Conservation (phyloP, 2,329 filamentous ascomycete genomes). For the Calonectria fujianensis region DNA sequence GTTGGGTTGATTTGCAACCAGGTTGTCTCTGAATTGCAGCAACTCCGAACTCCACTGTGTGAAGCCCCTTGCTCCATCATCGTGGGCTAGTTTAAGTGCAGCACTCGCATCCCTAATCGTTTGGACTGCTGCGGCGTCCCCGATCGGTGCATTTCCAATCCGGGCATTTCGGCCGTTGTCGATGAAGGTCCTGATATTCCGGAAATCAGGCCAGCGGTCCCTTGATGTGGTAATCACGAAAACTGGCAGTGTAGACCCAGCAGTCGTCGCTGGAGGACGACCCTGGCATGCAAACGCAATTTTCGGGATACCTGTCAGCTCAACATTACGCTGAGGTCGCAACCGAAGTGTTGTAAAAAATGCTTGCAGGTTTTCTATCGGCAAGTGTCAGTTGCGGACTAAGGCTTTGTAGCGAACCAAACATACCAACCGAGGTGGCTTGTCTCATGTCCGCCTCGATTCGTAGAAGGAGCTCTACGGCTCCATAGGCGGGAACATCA, state of each 20-base stretch:
- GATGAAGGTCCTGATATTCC: background rate
- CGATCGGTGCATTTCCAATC: background rate
- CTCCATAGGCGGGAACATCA: background rate
- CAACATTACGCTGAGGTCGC: too few species aligned
- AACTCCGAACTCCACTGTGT: background rate
- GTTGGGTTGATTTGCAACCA: background rate
- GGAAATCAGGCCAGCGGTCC: background rate
- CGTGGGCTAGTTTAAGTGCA: background rate
- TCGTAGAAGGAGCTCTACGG: background rate
- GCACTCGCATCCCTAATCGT: background rate
- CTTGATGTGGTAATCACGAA: background rate
- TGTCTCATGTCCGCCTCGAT: background rate
- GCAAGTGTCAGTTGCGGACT: background rate
- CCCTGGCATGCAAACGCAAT: background rate
- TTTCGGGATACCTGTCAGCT: background rate
- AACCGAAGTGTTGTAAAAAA: background rate
- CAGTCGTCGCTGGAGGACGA: too few species aligned
- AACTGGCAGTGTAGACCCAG: background rate
- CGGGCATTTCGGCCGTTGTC: too few species aligned
- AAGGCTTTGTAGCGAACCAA: background rate
- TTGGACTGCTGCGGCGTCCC: background rate
- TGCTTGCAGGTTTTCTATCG: background rate
- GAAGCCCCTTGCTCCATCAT: background rate
- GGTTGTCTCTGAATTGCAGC: background rate
- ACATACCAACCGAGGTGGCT: background rate